These are phyloP conservation scores for Morella rubra DNA, from an alignment of 306 rosid species.

Conservation along the genomic window DNA sequence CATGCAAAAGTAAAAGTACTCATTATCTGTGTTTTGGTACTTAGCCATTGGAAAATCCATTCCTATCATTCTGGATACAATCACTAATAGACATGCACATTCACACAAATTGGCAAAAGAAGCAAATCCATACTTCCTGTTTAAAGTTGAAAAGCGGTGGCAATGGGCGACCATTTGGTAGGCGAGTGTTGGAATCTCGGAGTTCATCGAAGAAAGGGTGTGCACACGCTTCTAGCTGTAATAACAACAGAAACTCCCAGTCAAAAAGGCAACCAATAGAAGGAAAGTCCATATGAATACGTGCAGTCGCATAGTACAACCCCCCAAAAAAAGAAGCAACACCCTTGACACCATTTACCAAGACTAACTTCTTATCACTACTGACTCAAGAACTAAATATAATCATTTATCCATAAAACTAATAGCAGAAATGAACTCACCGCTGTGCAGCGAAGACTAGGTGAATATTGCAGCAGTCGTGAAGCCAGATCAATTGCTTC, in stretches of 20 bases:
- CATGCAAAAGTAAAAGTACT: not conserved
- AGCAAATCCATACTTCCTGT: slow-evolving; percentile 68
- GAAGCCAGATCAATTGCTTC: slow-evolving; percentile 97
- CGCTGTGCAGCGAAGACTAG: slow-evolving; percentile 93
- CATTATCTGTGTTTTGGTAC: not conserved
- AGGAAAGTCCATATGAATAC: not conserved
- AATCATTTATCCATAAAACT: not conserved
- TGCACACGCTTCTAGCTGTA: slow-evolving; percentile 91
- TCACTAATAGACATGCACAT: not conserved
- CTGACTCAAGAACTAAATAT: not conserved
- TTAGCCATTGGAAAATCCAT: not conserved
- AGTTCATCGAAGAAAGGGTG: slow-evolving; percentile 96
- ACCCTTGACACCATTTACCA: not conserved
- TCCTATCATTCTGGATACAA: not conserved
- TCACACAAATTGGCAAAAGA: not conserved
- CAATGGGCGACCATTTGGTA: slow-evolving; percentile 79
- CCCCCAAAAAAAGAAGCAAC: not conserved
- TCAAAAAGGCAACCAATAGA: slow-evolving; percentile 6
- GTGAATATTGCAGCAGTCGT: slow-evolving; percentile 88
- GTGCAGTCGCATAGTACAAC: not conserved
- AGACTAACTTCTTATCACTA: not conserved
- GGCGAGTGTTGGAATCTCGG: slow-evolving; percentile 79
- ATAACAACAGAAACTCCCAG: slow-evolving; percentile 30
- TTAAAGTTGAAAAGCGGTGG: slow-evolving; percentile 89
- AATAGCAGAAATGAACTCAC: slow-evolving; percentile 47